These are phyloP conservation scores for Sporothrix humicola DNA, from an alignment of 2,329 filamentous ascomycete species.

Conservation along the genomic window DNA sequence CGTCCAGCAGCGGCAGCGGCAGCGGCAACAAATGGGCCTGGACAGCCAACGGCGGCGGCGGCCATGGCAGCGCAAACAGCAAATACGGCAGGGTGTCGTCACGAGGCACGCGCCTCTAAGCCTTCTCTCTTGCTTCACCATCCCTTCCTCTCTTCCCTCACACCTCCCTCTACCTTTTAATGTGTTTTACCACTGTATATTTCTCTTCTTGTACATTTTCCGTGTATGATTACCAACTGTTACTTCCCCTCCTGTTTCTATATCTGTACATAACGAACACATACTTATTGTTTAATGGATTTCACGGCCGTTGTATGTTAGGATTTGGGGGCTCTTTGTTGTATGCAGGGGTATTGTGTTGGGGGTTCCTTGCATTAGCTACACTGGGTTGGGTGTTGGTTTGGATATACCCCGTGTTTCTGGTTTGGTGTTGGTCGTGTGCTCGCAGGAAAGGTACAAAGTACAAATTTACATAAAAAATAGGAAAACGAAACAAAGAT, in stretches of 20 bases:
- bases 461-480: neutral
- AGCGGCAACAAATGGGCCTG: slow-evolving; percentile 21
- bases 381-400: neutral
- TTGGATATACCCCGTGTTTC: slow-evolving; percentile 12
- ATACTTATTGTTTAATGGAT: slow-evolving; percentile 1
- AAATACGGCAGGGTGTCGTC: slow-evolving; percentile 21
- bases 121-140: neutral
- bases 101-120: neutral
- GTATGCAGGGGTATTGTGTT: neutral
- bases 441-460: neutral
- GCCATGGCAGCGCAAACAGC: slow-evolving; percentile 13
- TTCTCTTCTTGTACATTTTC: neutral
- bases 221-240: slow-evolving; percentile 19
- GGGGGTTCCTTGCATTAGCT: neutral
- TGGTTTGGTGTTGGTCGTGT: neutral
- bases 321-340: neutral
- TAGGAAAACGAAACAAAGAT: neutral
- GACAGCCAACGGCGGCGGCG: slow-evolving; percentile 22
- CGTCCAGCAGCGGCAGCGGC: neutral
- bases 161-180: neutral
- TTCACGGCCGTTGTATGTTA: neutral
- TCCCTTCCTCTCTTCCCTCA: neutral
- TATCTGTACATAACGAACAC: slow-evolving; percentile 20
- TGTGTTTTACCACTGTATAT: slow-evolving; percentile 11
- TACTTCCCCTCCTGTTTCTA: neutral